These are phyloP conservation scores for Penicillium antarcticum DNA, from an alignment of 495 filamentous ascomycete species.

Conservation along the genomic window DNA sequence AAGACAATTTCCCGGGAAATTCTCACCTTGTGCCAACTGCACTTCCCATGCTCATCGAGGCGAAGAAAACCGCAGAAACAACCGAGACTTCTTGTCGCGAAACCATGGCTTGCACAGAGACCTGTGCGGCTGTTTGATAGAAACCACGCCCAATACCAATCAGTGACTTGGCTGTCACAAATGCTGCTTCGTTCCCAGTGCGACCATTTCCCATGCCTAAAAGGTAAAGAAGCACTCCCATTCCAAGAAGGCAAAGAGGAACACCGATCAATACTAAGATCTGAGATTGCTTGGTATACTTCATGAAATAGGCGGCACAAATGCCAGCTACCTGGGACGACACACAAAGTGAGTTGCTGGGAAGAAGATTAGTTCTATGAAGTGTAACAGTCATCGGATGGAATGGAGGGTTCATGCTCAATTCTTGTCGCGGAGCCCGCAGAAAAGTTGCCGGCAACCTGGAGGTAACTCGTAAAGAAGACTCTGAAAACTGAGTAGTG, in stretches of 20 bases:
- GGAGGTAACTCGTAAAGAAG: slow-evolving; percentile 26
- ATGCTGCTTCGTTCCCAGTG: slow-evolving; percentile 19
- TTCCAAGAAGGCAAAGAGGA: slow-evolving; percentile 21
- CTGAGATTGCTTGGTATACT: slow-evolving; percentile 23
- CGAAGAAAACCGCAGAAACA: slow-evolving; percentile 23
- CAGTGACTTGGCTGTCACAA: slow-evolving; percentile 20
- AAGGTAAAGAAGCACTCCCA: slow-evolving; percentile 23
- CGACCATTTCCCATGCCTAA: slow-evolving; percentile 18
- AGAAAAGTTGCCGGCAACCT: slow-evolving; percentile 19
- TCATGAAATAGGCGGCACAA: slow-evolving; percentile 23
- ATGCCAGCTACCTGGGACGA: slow-evolving; percentile 25
- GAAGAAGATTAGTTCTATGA: not conserved
- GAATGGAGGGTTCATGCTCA: slow-evolving; percentile 9
- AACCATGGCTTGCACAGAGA: slow-evolving; percentile 21
- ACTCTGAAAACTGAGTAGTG: slow-evolving; percentile 24
- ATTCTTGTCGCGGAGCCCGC: slow-evolving; percentile 20
- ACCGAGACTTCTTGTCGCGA: slow-evolving; percentile 21
- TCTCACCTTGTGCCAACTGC: slow-evolving; percentile 23
- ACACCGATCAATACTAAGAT: slow-evolving; percentile 23
- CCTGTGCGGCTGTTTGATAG: slow-evolving; percentile 24
- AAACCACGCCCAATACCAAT: slow-evolving; percentile 24
- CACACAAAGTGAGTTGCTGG: slow-evolving; percentile 23
- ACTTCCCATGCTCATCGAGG: slow-evolving; percentile 24
- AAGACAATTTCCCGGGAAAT: not conserved
- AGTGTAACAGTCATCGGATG: not conserved